Conservation (phyloP, 352 stramenopile species). For the Globisporangium acanthophoron region DNA sequence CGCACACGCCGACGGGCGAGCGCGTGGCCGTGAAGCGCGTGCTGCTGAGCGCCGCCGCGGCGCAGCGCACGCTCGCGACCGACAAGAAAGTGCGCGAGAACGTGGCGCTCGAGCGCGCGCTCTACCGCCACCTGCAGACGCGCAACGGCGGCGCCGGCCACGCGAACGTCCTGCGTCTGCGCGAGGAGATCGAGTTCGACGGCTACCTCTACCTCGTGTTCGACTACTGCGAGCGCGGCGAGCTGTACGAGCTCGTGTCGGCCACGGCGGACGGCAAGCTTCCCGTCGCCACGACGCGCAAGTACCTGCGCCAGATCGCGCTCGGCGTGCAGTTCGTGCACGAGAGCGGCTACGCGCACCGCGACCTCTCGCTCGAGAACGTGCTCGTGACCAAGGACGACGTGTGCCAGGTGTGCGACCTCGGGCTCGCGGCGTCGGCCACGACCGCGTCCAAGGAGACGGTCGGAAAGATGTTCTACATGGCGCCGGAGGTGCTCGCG, state of each 20-base stretch:
- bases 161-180: constrained; percentile 54
- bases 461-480: constrained; percentile 85
- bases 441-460: constrained; percentile 38
- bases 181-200: constrained; percentile 76
- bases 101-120: constrained; percentile 65
- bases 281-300: constrained; percentile 22
- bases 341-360: constrained; percentile 67
- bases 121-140: constrained; percentile 57
- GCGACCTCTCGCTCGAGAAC: constrained; percentile 83
- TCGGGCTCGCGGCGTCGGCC: constrained; percentile 57
- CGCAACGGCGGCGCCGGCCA: constrained; percentile 58
- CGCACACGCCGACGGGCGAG: constrained; percentile 54
- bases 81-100: constrained; percentile 80
- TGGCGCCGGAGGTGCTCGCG: constrained; percentile 76
- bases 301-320: constrained; percentile 70
- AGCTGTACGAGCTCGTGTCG: constrained; percentile 80
- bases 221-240: constrained; percentile 60
- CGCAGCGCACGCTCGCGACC: constrained; percentile 51
- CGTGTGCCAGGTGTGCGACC: constrained; percentile 78
- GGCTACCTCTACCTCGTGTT: constrained; percentile 79
- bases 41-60: constrained; percentile 50
- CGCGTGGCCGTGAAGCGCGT: constrained; percentile 78
- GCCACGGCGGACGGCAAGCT: constrained; percentile 47
- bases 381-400: constrained; percentile 70
- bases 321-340: constrained; percentile 72